Evolutionary conservation across 1,139 yeast genomes (phyloP).

Genomic region (Zygosaccharomyces sapae): DNA sequence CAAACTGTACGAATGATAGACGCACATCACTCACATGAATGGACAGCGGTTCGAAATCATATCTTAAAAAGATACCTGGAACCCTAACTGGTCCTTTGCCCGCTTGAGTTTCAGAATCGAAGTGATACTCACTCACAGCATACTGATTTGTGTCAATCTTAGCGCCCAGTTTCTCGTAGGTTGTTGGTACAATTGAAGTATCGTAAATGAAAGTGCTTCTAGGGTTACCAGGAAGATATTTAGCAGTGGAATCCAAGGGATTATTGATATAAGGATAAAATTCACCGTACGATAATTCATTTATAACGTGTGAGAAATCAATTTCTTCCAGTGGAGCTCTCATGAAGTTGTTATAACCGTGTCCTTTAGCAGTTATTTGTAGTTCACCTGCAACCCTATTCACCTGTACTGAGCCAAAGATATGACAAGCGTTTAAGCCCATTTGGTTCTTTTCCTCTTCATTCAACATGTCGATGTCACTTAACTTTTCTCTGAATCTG

Average conservation of each 20-base stretch:
- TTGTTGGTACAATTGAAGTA: slow-evolving; percentile 80
- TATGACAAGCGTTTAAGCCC: slow-evolving; percentile 61
- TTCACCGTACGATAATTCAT: slow-evolving; percentile 86
- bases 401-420: slow-evolving; percentile 82
- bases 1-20: slow-evolving; percentile 70
- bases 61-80: slow-evolving; percentile 81
- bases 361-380: slow-evolving; percentile 74
- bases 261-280: slow-evolving; percentile 82
- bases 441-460: slow-evolving; percentile 11
- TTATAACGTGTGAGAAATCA: slow-evolving; percentile 79
- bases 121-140: slow-evolving; percentile 59
- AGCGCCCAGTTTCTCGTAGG: slow-evolving; percentile 66
- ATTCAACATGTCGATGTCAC: slow-evolving; percentile 23
- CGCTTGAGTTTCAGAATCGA: slow-evolving; percentile 24
- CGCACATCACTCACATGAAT: slow-evolving; percentile 66
- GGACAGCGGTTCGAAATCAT: slow-evolving; percentile 84
- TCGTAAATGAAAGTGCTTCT: slow-evolving; percentile 57
- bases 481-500: slow-evolving; percentile 45
- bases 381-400: slow-evolving; percentile 83
- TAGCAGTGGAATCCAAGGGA: slow-evolving; percentile 75
- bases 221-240: slow-evolving; percentile 44
- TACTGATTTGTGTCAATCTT: slow-evolving; percentile 80
- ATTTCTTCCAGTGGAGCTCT: slow-evolving; percentile 48
- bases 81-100: slow-evolving; percentile 19
- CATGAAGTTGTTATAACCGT: slow-evolving; percentile 48